A percentile compares a stretch with the other conserved stretches of the same genome.
Evolutionary conservation across 129 eudicot genomes (phyloP).

Genomic region (Dittrichia graveolens): DNA sequence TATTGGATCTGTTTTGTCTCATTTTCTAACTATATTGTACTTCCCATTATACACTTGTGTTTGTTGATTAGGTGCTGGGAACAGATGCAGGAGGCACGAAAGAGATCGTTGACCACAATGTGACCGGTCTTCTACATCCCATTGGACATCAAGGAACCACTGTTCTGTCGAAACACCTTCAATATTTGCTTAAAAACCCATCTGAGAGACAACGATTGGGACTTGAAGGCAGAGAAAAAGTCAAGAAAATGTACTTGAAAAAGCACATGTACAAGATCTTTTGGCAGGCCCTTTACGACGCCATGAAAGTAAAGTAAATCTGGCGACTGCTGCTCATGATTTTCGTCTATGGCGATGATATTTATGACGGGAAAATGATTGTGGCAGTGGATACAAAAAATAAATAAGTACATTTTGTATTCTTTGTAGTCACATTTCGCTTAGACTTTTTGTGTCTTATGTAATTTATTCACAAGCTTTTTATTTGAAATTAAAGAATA

Average conservation of each 20-base stretch:
- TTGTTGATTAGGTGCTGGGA: constrained; percentile 73
- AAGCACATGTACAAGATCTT: constrained; percentile 87
- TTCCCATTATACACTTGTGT: constrained; percentile 13
- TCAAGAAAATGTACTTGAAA: constrained; percentile 80
- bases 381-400: not conserved
- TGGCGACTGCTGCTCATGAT: constrained; percentile 4
- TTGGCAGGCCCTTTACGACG: constrained; percentile 67
- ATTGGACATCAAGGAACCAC: constrained; percentile 66
- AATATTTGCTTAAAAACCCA: constrained; percentile 66
- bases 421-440: not conserved
- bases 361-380: constrained; percentile 13
- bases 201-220: constrained; percentile 71
- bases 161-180: constrained; percentile 66
- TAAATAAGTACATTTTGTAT: not conserved
- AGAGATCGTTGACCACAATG: constrained; percentile 85
- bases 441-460: not conserved
- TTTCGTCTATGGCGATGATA: constrained; percentile 20
- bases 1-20: not conserved
- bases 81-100: constrained; percentile 96
- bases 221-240: constrained; percentile 69
- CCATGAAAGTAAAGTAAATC: constrained; percentile 71
- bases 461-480: not conserved
- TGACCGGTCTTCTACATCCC: constrained; percentile 82
- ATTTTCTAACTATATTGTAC: not conserved
- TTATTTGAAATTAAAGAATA: not conserved